phyloP scores from a whole-genome alignment of 495 filamentous ascomycete species.

The Penicillium herquei region DNA sequence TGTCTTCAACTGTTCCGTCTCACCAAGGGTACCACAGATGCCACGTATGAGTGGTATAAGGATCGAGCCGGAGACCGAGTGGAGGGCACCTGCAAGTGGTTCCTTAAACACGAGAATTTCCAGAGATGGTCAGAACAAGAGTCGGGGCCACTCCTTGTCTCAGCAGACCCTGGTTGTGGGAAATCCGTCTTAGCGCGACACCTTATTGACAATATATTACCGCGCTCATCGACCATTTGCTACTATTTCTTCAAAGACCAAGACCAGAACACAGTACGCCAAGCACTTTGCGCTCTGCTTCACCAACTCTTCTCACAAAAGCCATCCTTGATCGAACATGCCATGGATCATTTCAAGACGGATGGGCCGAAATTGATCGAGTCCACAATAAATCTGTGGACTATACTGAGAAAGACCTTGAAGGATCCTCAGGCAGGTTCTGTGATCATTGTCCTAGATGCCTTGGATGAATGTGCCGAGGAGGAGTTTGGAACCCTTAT shows the following conservation, averaged over 20 bases:
- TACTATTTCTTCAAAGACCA: constrained; percentile 35
- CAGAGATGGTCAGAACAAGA: constrained; percentile 18
- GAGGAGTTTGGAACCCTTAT: constrained; percentile 16
- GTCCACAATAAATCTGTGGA: constrained; percentile 22
- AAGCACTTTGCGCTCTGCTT: constrained; percentile 32
- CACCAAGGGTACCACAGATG: constrained; percentile 13
- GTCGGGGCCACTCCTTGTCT: constrained; percentile 30
- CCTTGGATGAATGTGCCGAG: constrained; percentile 39
- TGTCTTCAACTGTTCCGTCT: constrained; percentile 34
- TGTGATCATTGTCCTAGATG: constrained; percentile 40
- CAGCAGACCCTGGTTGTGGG: constrained; percentile 43
- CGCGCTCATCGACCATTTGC: constrained; percentile 17
- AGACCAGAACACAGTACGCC: constrained; percentile 21
- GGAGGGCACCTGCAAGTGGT: constrained; percentile 35
- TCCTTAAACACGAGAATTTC: constrained; percentile 23
- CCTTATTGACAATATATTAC: constrained; percentile 28
- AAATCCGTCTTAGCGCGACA: constrained; percentile 38
- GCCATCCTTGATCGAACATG: constrained; percentile 21
- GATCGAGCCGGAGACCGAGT: constrained; percentile 15
- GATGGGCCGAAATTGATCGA: constrained; percentile 14
- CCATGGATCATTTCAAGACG: constrained; percentile 13
- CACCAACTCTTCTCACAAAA: constrained; percentile 29
- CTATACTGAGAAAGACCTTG: constrained; percentile 15
- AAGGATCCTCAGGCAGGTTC: constrained; percentile 19
- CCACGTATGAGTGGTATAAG: constrained; percentile 20